phyloP scores from a whole-genome alignment of 805 yeast species.

The Spathaspora boniae region DNA sequence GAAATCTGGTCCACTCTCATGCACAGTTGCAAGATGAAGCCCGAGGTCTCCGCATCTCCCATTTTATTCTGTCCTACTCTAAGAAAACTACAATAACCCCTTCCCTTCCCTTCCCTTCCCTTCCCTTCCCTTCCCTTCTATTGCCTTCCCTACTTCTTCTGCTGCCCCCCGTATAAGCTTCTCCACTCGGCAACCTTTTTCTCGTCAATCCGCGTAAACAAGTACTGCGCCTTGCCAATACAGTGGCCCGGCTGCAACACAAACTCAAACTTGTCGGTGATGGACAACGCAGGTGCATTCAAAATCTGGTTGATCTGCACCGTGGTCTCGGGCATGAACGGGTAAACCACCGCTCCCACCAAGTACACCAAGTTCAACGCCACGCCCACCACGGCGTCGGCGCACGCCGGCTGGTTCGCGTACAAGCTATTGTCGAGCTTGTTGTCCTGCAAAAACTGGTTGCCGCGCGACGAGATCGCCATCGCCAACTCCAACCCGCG shows the following conservation, averaged over 20 bases:
- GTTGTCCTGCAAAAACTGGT: constrained; percentile 92
- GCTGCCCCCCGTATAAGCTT: constrained; percentile 78
- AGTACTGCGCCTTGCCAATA: constrained; percentile 85
- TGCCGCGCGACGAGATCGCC: constrained; percentile 90
- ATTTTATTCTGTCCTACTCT: too few relatives aligned
- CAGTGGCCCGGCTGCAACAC: constrained; percentile 77
- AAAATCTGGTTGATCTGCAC: constrained; percentile 69
- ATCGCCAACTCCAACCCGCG: constrained; percentile 89
- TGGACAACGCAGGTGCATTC: constrained; percentile 75
- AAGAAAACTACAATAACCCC: too few relatives aligned
- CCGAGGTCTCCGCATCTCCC: too few relatives aligned
- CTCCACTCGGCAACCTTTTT: constrained; percentile 86
- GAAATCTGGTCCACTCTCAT: too few relatives aligned
- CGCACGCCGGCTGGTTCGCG: constrained; percentile 67
- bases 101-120: too few relatives aligned
- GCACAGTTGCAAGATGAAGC: too few relatives aligned
- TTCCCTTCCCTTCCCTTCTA: too few relatives aligned
- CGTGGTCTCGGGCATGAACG: constrained; percentile 87
- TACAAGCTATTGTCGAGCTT: constrained; percentile 87
- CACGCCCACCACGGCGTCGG: constrained; percentile 90
- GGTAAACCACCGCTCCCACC: constrained; percentile 76
- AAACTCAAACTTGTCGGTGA: constrained; percentile 71
- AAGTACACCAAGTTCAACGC: constrained; percentile 86
- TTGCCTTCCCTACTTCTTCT: constrained; percentile 26
- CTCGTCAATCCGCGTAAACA: constrained; percentile 90